Conservation (phyloP, 129 eudicot genomes). For the carrot (Daucus carota) region DH1_v3.0 NC_030384.2:37269501-37270000, state of each 20-base stretch:
- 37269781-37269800: slow-evolving; percentile 15
- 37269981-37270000: neutral
- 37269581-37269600: neutral
- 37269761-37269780: neutral
- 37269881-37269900: slow-evolving; percentile 22
- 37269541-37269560: neutral
- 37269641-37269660: no score
- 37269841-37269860: slow-evolving; percentile 22
- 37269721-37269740: neutral
- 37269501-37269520: neutral
- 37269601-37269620: neutral
- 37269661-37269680: neutral
- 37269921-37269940: neutral
- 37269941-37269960: neutral
- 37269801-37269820: slow-evolving; percentile 22
- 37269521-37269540: neutral
- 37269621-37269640: neutral
- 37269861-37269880: slow-evolving; percentile 15
- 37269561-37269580: neutral
- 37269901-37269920: slow-evolving; percentile 13
- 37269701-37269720: neutral
- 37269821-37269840: slow-evolving; percentile 24
- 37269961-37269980: neutral
- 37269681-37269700: neutral
- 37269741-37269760: neutral